Conservation (phyloP, 495 filamentous ascomycete genomes). For the Penicillium pulvis region DNA sequence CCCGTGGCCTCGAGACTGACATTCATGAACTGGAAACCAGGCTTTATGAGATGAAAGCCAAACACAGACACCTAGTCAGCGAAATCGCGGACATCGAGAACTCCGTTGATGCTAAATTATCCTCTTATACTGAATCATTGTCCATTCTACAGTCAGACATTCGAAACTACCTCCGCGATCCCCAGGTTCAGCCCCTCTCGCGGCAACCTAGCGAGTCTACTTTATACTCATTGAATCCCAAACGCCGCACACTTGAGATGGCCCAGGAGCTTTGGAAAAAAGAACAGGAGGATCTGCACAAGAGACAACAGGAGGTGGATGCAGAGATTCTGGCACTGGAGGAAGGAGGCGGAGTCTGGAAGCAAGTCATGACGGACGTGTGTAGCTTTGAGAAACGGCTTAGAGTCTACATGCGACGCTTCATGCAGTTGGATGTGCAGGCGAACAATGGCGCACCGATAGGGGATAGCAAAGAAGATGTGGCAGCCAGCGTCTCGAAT, state of each 20-base stretch:
- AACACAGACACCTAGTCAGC: slow-evolving; percentile 59
- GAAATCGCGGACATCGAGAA: slow-evolving; percentile 67
- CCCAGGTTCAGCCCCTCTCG: slow-evolving; percentile 49
- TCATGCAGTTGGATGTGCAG: slow-evolving; percentile 29
- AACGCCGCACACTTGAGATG: slow-evolving; percentile 75
- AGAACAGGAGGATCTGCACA: slow-evolving; percentile 60
- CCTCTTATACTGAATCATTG: slow-evolving; percentile 58
- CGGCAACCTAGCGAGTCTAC: slow-evolving; percentile 25
- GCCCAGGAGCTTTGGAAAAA: slow-evolving; percentile 73
- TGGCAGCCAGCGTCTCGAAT: slow-evolving; percentile 39
- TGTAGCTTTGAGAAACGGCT: slow-evolving; percentile 68
- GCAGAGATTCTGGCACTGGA: slow-evolving; percentile 76
- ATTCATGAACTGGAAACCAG: slow-evolving; percentile 65
- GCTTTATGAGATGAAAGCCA: slow-evolving; percentile 67
- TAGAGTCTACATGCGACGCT: slow-evolving; percentile 54
- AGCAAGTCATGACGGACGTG: slow-evolving; percentile 64
- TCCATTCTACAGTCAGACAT: slow-evolving; percentile 58
- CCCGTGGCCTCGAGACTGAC: slow-evolving; percentile 55
- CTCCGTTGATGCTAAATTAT: slow-evolving; percentile 59
- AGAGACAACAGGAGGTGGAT: slow-evolving; percentile 61
- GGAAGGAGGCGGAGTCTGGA: slow-evolving; percentile 81
- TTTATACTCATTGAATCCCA: slow-evolving; percentile 59
- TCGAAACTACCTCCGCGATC: slow-evolving; percentile 39
- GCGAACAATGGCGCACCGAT: slow-evolving; percentile 15
- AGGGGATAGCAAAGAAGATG: slow-evolving; percentile 26